Conservation (phyloP, 208 protist species). For the Chromosphaera perkinsii region DNA sequence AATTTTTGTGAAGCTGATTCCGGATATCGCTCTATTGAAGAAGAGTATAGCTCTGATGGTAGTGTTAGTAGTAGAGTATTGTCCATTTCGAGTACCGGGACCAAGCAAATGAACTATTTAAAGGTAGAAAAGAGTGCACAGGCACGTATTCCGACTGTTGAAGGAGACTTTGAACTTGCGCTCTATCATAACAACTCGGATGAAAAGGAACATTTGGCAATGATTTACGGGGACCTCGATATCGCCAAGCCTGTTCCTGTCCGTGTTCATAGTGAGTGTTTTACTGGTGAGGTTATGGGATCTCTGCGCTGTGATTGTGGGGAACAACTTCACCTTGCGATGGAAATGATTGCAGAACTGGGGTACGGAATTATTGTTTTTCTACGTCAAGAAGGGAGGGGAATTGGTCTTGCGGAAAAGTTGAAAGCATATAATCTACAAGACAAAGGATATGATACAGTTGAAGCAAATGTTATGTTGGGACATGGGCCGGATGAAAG, state of each 20-base stretch:
- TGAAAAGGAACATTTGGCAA: conserved; percentile 43
- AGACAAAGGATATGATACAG: conserved; percentile 47
- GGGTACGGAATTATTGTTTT: conserved; percentile 41
- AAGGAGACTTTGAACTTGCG: conserved; percentile 8
- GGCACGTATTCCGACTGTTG: conserved; percentile 4
- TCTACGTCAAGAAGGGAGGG: conserved; percentile 47
- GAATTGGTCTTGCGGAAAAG: conserved; percentile 52
- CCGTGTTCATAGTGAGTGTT: conserved; percentile 52
- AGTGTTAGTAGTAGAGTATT: too few relatives aligned
- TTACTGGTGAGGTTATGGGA: conserved; percentile 44
- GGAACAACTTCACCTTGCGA: conserved; percentile 41
- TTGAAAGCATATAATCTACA: conserved; percentile 47
- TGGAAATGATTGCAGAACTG: conserved; percentile 32
- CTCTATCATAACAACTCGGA: conserved; percentile 24
- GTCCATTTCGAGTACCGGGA: too few relatives aligned
- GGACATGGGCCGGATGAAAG: conserved; percentile 38
- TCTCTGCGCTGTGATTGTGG: conserved; percentile 48
- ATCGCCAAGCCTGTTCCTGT: conserved; percentile 14
- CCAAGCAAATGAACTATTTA: too few relatives aligned
- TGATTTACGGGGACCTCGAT: conserved; percentile 27
- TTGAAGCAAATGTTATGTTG: conserved; percentile 44
- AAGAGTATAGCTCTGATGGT: too few relatives aligned
- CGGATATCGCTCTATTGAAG: too few relatives aligned
- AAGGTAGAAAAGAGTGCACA: too few relatives aligned
- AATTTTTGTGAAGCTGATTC: too few relatives aligned